Evolutionary conservation across 345 rosid genomes (phyloP).

Genomic region (Euphorbia lathyris): DNA sequence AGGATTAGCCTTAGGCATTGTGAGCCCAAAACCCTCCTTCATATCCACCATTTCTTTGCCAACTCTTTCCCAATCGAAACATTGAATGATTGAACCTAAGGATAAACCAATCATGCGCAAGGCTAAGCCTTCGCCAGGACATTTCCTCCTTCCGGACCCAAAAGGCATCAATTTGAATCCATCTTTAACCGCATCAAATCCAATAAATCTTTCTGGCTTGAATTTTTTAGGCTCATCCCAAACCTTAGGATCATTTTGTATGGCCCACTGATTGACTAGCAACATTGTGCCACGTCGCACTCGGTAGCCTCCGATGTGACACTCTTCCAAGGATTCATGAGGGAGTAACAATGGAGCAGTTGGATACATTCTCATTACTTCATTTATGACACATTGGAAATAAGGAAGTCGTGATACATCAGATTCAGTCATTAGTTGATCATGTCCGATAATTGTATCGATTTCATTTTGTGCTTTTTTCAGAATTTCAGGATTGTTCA

Average conservation of each 20-base stretch:
- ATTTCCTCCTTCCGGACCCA: slow-evolving; percentile 43
- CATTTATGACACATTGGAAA: slow-evolving; percentile 47
- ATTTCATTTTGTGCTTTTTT: slow-evolving; percentile 48
- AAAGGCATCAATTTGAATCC: slow-evolving; percentile 41
- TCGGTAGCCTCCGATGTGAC: slow-evolving; percentile 31
- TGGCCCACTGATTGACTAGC: slow-evolving; percentile 38
- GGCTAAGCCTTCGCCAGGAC: slow-evolving; percentile 43
- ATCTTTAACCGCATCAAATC: slow-evolving; percentile 18
- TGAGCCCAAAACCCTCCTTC: slow-evolving; percentile 29
- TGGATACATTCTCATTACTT: slow-evolving; percentile 50
- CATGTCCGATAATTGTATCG: slow-evolving; percentile 34
- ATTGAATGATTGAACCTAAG: slow-evolving; percentile 31
- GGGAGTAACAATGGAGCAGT: slow-evolving; percentile 39
- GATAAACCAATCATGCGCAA: slow-evolving; percentile 22
- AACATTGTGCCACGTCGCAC: slow-evolving; percentile 39
- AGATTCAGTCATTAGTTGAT: slow-evolving; percentile 37
- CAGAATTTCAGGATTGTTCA: slow-evolving; percentile 42
- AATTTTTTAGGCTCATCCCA: slow-evolving; percentile 40
- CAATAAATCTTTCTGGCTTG: slow-evolving; percentile 43
- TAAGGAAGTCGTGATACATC: slow-evolving; percentile 47
- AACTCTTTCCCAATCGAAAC: slow-evolving; percentile 33
- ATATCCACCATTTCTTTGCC: slow-evolving; percentile 26
- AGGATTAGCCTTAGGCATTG: slow-evolving; percentile 36
- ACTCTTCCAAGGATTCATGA: slow-evolving; percentile 36
- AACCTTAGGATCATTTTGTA: slow-evolving; percentile 34